Evolutionary conservation across 2,329 filamentous ascomycete genomes (phyloP).

Genomic region (Dactylellina leptospora): DNA sequence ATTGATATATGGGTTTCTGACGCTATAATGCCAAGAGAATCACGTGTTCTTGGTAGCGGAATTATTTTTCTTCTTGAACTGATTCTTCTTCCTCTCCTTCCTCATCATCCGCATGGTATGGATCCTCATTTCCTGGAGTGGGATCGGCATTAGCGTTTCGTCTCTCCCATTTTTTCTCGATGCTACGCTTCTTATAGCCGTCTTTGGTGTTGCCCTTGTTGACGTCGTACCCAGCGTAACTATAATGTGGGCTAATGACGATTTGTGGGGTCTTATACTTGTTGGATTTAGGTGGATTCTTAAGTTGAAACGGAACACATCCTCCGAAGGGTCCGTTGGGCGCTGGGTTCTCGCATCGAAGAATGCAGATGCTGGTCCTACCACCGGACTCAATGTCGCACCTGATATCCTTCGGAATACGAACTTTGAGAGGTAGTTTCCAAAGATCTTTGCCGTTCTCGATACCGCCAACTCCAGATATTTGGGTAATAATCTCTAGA

Average conservation of each 20-base stretch:
- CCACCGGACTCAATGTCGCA: constrained; percentile 71
- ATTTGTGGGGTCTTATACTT: not conserved
- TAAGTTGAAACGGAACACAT: not conserved
- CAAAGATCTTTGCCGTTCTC: too few species aligned
- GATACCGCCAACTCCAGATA: too few species aligned
- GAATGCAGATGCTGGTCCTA: constrained; percentile 62
- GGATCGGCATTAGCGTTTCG: not conserved
- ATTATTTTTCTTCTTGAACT: too few species aligned
- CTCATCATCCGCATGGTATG: not conserved
- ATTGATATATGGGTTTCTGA: too few species aligned
- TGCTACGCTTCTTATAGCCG: constrained; percentile 3
- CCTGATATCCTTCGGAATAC: constrained; percentile 13
- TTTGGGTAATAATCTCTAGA: too few species aligned
- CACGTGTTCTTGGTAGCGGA: too few species aligned
- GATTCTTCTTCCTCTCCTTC: not conserved
- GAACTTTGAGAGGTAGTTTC: too few species aligned
- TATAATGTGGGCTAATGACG: not conserved
- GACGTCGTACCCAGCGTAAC: constrained; percentile 2
- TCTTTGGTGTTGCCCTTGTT: not conserved
- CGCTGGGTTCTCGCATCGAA: constrained; percentile 1
- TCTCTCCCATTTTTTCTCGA: not conserved
- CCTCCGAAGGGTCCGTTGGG: not conserved
- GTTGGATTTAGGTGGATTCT: not conserved
- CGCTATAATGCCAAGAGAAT: too few species aligned
- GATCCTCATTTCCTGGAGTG: not conserved